Evolutionary conservation across 2,329 filamentous ascomycete species (phyloP).

Genomic region (Alternaria rosae): DNA sequence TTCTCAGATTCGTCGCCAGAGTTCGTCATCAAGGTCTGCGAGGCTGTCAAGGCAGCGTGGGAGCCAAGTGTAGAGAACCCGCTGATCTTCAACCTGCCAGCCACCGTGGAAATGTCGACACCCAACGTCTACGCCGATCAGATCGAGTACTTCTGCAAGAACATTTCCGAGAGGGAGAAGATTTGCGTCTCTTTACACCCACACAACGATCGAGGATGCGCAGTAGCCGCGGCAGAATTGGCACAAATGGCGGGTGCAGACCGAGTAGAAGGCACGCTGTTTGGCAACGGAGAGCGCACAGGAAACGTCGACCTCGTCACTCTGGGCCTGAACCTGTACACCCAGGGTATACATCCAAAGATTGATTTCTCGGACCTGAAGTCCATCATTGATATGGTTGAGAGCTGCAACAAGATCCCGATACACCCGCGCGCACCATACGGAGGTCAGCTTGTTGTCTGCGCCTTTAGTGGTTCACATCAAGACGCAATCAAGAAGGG

Average conservation of each 20-base stretch:
- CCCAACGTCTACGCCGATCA: conserved; percentile 96
- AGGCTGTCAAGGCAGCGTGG: conserved; percentile 95
- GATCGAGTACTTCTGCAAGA: conserved; percentile 91
- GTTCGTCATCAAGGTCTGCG: conserved; percentile 82
- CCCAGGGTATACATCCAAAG: conserved; percentile 83
- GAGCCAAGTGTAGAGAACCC: conserved; percentile 78
- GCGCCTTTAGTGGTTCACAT: conserved; percentile 89
- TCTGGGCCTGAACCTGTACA: conserved; percentile 91
- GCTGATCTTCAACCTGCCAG: conserved; percentile 96
- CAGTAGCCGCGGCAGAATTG: conserved; percentile 86
- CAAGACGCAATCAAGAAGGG: conserved; percentile 96
- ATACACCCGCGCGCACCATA: conserved; percentile 90
- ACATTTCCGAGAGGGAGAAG: conserved; percentile 85
- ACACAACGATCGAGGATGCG: conserved; percentile 93
- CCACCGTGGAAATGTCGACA: conserved; percentile 93
- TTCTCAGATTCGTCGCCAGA: conserved; percentile 92
- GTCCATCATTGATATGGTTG: conserved; percentile 84
- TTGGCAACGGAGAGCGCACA: conserved; percentile 94
- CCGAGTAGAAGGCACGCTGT: conserved; percentile 90
- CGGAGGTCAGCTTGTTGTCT: conserved; percentile 88
- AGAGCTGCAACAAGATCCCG: conserved; percentile 93
- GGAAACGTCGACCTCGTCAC: conserved; percentile 96
- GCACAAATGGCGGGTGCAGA: conserved; percentile 97
- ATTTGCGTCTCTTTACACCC: conserved; percentile 89
- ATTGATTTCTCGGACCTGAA: conserved; percentile 93